Base-by-base conservation (phyloP, 768 basidiomycete species). In the Phanerochaete carnosa region DNA sequence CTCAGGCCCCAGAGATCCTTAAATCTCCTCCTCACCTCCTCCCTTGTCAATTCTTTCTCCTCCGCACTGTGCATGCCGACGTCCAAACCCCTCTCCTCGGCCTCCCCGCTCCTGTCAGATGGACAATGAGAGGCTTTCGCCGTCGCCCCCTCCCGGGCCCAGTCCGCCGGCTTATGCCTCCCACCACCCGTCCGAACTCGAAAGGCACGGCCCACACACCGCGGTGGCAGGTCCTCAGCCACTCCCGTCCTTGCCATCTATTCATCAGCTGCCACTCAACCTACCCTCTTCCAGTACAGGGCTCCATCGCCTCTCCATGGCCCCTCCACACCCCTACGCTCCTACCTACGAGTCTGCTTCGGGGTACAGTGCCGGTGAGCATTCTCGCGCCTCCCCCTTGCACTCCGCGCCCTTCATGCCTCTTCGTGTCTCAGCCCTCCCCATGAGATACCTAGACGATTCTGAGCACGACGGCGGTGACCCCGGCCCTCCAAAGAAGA, bases 401-500 rank as follows among this genome's bases (percentile, higher is more conserved):
- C 12, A 26, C 11, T 5, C n/a, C 49, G 29, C 28, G 49, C 15
- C 29, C 46, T 47, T 19, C 11, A 47, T 30, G 49, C 12, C 25
- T 23, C 22, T 15, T 23, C 22, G 49, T 50, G 49, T 28, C 29
- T 15, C 49, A 26, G 49, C n/a, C 26, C 11, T 13, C 12, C 26
- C 49, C 49, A 29, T 30, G 49, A 30, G 26, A 13, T n/a, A 19
- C 13, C 32, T 66, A 12, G 74, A 74, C 28, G 86, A 87, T 22
- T 85, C 86, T 32, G 87, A 88, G 52, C 74, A 68, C 13, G 88
- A 89, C 45, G 83, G 80, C 25, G 76, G 79, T 45, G 73, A 77
- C 39, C 81, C 79, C 53, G 80, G 80, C 45, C 89, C 85, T 16
- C 85, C 85, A 16, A 92, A 92, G 80, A 92, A 92, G 83, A 93